These are phyloP conservation scores for Fusarium mangiferae DNA, from an alignment of 2,329 filamentous ascomycete genomes.

Conservation along the genomic window DNA sequence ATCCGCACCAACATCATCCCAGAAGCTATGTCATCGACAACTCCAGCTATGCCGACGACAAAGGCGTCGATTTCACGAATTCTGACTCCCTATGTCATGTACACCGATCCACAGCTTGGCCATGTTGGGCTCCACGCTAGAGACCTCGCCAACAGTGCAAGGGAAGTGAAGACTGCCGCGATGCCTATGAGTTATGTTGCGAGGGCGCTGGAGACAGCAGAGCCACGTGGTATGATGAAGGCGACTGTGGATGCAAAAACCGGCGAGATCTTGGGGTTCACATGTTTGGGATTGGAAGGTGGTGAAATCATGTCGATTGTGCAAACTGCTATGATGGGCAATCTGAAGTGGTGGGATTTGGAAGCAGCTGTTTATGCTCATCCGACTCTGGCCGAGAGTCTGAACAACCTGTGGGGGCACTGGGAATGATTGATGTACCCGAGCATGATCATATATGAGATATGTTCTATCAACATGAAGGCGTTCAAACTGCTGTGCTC, in stretches of 20 bases:
- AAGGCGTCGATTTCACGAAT: constrained; percentile 44
- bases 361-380: constrained; percentile 61
- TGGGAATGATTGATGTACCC: constrained; percentile 45
- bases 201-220: constrained; percentile 61
- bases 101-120: constrained; percentile 64
- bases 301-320: constrained; percentile 65
- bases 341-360: constrained; percentile 56
- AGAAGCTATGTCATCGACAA: constrained; percentile 35
- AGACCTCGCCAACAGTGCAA: constrained; percentile 46
- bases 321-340: constrained; percentile 63
- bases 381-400: constrained; percentile 60
- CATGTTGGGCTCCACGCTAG: constrained; percentile 60
- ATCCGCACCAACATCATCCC: constrained; percentile 57
- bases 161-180: constrained; percentile 54
- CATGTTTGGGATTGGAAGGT: constrained; percentile 61
- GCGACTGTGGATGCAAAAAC: constrained; percentile 59
- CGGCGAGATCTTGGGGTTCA: constrained; percentile 62
- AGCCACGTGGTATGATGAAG: constrained; percentile 64
- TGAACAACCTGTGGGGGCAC: constrained; percentile 62
- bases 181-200: constrained; percentile 65
- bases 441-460: neutral
- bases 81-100: constrained; percentile 60
- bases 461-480: constrained; percentile 4
- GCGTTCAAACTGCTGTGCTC: constrained; percentile 20
- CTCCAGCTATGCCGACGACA: constrained; percentile 42